A percentile compares a stretch with the other conserved stretches of the same genome.
phyloP scores from a whole-genome alignment of 202 grass and related monocot genomes.

The Carex arenaria region DNA sequence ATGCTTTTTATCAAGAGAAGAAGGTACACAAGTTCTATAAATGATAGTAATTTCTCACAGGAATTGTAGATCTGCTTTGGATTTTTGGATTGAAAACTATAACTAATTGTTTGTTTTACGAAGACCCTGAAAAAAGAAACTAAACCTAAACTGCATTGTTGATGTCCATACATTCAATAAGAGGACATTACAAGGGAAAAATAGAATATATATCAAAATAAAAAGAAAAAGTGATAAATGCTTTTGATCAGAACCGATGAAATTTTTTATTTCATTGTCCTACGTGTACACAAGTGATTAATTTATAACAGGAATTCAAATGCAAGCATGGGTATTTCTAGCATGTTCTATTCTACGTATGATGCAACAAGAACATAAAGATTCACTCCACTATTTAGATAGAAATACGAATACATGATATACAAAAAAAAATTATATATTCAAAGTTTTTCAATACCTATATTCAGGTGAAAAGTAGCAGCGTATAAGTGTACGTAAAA shows the following conservation, averaged over 20 bases:
- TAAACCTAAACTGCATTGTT: neutral
- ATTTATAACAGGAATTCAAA: neutral
- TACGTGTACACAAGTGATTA: neutral
- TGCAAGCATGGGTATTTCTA: neutral
- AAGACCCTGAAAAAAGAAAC: neutral
- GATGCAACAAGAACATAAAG: neutral
- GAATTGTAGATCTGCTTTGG: neutral
- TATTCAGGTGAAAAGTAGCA: conserved; percentile 80
- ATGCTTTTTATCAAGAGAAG: too few species aligned
- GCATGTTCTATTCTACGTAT: neutral
- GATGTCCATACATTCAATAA: neutral
- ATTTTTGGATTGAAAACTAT: neutral
- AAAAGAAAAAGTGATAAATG: neutral
- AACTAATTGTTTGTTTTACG: neutral
- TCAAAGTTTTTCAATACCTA: conserved; percentile 34
- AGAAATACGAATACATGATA: neutral
- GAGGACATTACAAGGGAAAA: neutral
- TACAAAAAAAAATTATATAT: neutral
- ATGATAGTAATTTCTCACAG: neutral
- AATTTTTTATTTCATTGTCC: neutral
- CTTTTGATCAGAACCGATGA: neutral
- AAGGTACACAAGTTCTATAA: neutral
- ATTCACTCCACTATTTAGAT: neutral
- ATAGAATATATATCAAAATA: neutral
- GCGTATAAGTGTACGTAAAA: conserved; percentile 75